Percentiles rank a stretch among this genome's conserved stretches.
Conservation (phyloP, 2,329 filamentous ascomycete genomes). For the Mycocentrospora acerina region DNA sequence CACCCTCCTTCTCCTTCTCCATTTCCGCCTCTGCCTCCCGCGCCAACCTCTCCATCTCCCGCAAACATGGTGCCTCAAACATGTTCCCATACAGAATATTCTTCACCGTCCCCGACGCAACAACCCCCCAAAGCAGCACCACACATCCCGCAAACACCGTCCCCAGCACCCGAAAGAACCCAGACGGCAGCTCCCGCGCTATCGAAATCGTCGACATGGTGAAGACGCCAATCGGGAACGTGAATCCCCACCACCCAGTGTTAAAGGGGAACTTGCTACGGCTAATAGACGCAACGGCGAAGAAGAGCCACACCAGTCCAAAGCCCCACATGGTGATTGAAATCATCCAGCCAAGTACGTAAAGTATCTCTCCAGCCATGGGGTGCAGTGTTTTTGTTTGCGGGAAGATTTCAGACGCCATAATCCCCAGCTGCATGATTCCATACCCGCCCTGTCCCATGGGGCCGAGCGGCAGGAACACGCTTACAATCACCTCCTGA, state of each 20-base stretch:
- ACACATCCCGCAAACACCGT: slow-evolving; percentile 55
- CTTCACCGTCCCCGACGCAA: slow-evolving; percentile 51
- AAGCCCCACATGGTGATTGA: slow-evolving; percentile 59
- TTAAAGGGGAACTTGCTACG: slow-evolving; percentile 57
- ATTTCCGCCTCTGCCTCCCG: slow-evolving; percentile 8
- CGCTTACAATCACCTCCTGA: slow-evolving; percentile 65
- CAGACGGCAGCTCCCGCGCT: slow-evolving; percentile 55
- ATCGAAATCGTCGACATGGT: slow-evolving; percentile 46
- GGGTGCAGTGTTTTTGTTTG: slow-evolving; percentile 37
- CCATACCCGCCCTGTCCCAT: slow-evolving; percentile 66
- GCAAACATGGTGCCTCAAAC: slow-evolving; percentile 57
- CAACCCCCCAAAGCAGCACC: slow-evolving; percentile 56
- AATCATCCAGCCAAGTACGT: slow-evolving; percentile 57
- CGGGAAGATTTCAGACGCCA: slow-evolving; percentile 47
- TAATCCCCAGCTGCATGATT: slow-evolving; percentile 53
- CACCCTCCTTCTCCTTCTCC: slow-evolving; percentile 9
- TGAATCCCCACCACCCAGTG: slow-evolving; percentile 64
- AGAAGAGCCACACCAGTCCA: slow-evolving; percentile 56
- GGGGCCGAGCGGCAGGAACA: slow-evolving; percentile 67
- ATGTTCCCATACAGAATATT: slow-evolving; percentile 52
- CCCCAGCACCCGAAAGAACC: slow-evolving; percentile 58
- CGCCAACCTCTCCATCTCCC: slow-evolving; percentile 25
- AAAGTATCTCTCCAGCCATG: slow-evolving; percentile 56
- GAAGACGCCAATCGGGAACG: slow-evolving; percentile 58
- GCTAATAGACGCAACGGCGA: slow-evolving; percentile 52